Evolutionary conservation across 148 eudicot genomes (phyloP), one percentile per base, ranked within the genome.

Genomic region (Rhododendron simsii): DNA sequence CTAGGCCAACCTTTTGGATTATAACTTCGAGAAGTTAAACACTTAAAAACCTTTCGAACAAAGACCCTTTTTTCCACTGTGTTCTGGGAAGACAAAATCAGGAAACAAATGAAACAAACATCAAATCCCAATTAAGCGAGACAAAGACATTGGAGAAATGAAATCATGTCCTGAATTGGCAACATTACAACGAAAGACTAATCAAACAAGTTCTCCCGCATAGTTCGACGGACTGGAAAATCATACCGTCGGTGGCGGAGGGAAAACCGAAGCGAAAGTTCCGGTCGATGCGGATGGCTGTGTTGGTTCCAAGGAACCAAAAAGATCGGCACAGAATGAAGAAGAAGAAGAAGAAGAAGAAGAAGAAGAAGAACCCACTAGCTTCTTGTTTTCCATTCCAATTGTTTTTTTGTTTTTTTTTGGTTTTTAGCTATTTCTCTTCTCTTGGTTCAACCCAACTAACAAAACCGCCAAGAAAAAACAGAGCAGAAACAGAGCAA

Each of bases 241-340:
- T 10, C 55, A 53, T 84, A 86, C 88, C 86, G n/a, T 59, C 1
- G 88, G 73, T 57, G 85, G 87, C 1, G 80, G 88, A n/a, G 88
- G 85, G 41, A 89, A 86, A 61, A 89, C 67, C 2, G 88, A 78
- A 8, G 87, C 83, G 26, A 89, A 89, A 47, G 26, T 78, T 41
- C 86, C 88, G 1, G 85, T 15, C 2, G 88, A 75, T 0, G 86
- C 78, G 2, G 88, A 57, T 0, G 84, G 78, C 48, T 37, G 16
- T 13, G 78, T 8, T 7, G 84, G 47, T 67, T 77, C 87, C 45
- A n/a, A 71, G 47, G 59, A 73, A 20, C 90, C 90, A 47, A 86
- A 88, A 51, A 88, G 76, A 7, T 88, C 88, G 28, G 83, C 47
- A 23, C 86, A 20, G 61, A 86, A 84, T 71, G 90, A 86, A 37